Base-by-base conservation (phyloP, 768 basidiomycete genomes). In the Cubamyces sp. region DNA sequence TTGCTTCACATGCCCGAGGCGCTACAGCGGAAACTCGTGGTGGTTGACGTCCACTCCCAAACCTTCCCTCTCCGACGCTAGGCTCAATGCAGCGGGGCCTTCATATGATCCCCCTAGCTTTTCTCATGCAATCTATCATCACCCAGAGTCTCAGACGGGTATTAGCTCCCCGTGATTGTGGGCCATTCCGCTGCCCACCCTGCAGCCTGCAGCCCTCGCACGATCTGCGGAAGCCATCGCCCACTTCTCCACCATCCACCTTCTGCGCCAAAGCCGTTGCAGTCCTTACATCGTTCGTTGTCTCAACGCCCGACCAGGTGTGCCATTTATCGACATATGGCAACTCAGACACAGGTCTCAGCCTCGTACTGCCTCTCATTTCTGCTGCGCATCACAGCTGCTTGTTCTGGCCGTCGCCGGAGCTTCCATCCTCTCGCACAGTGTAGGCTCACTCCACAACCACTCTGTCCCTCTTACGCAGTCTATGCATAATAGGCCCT, bases 1-100 rank as follows among this genome's bases (percentile, higher is more conserved):
- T 37, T 28, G 28, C 30, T 50, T 19, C 50, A 16, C 42, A 42
- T 43, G 25, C 47, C 53, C 60, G 55, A 30, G 34, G 61, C 61
- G 55, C 61, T 53, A 43, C 54, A 45, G 25, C 41, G 43, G 15
- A n/a, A 26, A 18, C 50, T 57, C 55, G 61, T 62, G 55, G 28
- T 57, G 15, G 42, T 52, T 62, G 61, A 57, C 61, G 54, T 62
- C 55, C 26, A 46, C 34, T 21, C 26, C 54, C 41, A 28, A 47
- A 40, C 23, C 59, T 45, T 48, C 34, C 52, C 45, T 14, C 54
- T 28, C 28, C 55, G 49, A 43, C 21, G 23, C 61, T 62, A 62
- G 49, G 37, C 61, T 56, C 25, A 23, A 57, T 56, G 8, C 42
- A 62, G 61, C 49, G 28, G 47, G 15, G 34, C 25, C 40, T 50